Conservation (phyloP, 768 basidiomycete species). For the Kwoniella sp. region DNA sequence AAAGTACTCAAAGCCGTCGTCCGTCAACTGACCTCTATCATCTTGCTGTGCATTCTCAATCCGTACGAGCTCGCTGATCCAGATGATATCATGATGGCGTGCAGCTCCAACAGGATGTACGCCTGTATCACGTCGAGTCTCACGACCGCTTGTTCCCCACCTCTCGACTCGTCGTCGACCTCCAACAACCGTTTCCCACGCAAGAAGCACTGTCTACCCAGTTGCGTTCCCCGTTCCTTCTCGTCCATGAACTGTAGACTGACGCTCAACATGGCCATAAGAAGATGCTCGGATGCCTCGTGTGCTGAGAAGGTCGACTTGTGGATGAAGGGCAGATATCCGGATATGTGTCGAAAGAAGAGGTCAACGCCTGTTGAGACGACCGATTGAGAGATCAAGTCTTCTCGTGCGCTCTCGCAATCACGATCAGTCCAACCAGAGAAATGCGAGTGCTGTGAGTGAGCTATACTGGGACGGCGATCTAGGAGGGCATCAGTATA, state of each 20-base stretch:
- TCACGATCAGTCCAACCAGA: background rate
- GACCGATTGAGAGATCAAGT: background rate
- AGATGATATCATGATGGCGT: slow-evolving; percentile 25
- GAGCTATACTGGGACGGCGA: no score
- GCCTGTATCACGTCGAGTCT: slow-evolving; percentile 26
- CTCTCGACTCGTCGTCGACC: background rate
- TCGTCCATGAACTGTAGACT: slow-evolving; percentile 28
- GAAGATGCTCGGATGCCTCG: slow-evolving; percentile 10
- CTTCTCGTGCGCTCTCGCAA: background rate
- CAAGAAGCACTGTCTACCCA: slow-evolving; percentile 21
- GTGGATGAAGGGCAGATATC: slow-evolving; percentile 34
- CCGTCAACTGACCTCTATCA: slow-evolving; percentile 32
- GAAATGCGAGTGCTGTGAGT: no score
- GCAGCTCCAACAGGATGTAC: slow-evolving; percentile 28
- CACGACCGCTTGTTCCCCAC: background rate
- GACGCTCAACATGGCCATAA: slow-evolving; percentile 28
- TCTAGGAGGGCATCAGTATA: no score
- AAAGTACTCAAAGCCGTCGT: no score
- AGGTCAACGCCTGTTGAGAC: slow-evolving; percentile 17
- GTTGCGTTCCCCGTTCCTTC: slow-evolving; percentile 2
- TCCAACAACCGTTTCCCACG: slow-evolving; percentile 15
- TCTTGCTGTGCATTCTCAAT: slow-evolving; percentile 24
- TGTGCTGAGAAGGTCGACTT: slow-evolving; percentile 28
- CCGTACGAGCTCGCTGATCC: slow-evolving; percentile 27
- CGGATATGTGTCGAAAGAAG: slow-evolving; percentile 31